These are phyloP conservation scores for Talaromyces sp. DNA, from an alignment of 2,329 filamentous ascomycete genomes.

Conservation along the genomic window DNA sequence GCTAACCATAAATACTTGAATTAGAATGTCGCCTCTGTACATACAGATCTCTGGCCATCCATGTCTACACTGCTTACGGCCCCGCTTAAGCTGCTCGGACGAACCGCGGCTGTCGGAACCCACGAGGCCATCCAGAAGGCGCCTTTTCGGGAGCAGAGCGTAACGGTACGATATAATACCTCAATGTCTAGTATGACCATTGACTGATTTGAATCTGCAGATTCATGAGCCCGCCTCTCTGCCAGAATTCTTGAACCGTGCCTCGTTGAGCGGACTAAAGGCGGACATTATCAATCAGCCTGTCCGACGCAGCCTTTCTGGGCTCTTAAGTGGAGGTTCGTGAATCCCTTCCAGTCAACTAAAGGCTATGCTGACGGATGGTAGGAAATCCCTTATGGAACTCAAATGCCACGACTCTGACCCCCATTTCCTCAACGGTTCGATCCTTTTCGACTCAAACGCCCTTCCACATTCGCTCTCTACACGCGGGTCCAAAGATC, in stretches of 20 bases:
- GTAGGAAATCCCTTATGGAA: constrained; percentile 22
- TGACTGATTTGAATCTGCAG: constrained; percentile 13
- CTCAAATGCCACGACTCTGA: constrained; percentile 20
- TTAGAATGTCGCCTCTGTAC: constrained; percentile 51
- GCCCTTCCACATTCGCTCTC: constrained; percentile 28
- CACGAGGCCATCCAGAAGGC: constrained; percentile 17
- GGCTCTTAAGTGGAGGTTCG: constrained; percentile 25
- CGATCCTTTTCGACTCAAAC: constrained; percentile 31
- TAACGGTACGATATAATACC: constrained; percentile 22
- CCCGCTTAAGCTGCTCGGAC: constrained; percentile 39
- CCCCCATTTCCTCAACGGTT: constrained; percentile 16
- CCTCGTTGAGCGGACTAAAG: constrained; percentile 29
- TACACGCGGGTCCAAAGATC: constrained; percentile 25
- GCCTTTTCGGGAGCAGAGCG: constrained; percentile 14
- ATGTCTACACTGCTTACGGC: constrained; percentile 43
- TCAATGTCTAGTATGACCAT: neutral
- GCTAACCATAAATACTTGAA: constrained; percentile 10
- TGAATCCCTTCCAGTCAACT: neutral
- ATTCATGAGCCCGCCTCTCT: constrained; percentile 16
- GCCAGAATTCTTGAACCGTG: constrained; percentile 31
- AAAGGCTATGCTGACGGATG: neutral
- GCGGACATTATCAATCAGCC: constrained; percentile 21
- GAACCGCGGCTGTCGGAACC: constrained; percentile 16
- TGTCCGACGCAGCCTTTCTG: constrained; percentile 19
- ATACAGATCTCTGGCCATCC: constrained; percentile 49